Percentiles rank a stretch among this genome's conserved stretches.
These are phyloP conservation scores for Sherardia arvensis DNA, from an alignment of 257 asterid species.

Conservation along the genomic window DNA sequence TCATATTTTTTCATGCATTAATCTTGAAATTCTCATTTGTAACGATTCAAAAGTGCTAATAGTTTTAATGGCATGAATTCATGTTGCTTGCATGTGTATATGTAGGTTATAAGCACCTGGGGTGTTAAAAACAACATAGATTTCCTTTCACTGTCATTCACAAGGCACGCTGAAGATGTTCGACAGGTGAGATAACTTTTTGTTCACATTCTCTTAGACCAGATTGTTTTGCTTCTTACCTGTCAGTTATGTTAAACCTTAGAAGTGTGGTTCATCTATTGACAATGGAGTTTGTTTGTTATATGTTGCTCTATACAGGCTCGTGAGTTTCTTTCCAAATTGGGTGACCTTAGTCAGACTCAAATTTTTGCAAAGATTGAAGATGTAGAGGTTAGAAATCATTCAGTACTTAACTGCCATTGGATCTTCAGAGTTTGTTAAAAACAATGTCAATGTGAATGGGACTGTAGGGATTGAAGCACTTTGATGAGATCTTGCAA, in stretches of 20 bases:
- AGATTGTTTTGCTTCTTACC: not conserved
- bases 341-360: conserved; percentile 63
- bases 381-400: conserved; percentile 66
- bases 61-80: not conserved
- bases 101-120: conserved; percentile 81
- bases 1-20: not conserved
- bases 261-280: not conserved
- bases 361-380: conserved; percentile 82
- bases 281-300: not conserved
- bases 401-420: not conserved
- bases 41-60: not conserved
- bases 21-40: not conserved
- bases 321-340: conserved; percentile 65
- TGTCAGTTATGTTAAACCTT: not conserved
- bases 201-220: not conserved
- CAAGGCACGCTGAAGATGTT: conserved; percentile 83
- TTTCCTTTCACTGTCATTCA: conserved; percentile 68
- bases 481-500: conserved; percentile 77
- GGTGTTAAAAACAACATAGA: conserved; percentile 75
- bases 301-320: conserved; percentile 41
- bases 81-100: not conserved
- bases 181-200: conserved; percentile 22
- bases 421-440: not conserved
- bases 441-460: not conserved
- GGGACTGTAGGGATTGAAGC: conserved; percentile 69